These are phyloP conservation scores for Dichotomopilus funicola DNA, from an alignment of 2,329 filamentous ascomycete genomes.

Conservation along the genomic window DNA sequence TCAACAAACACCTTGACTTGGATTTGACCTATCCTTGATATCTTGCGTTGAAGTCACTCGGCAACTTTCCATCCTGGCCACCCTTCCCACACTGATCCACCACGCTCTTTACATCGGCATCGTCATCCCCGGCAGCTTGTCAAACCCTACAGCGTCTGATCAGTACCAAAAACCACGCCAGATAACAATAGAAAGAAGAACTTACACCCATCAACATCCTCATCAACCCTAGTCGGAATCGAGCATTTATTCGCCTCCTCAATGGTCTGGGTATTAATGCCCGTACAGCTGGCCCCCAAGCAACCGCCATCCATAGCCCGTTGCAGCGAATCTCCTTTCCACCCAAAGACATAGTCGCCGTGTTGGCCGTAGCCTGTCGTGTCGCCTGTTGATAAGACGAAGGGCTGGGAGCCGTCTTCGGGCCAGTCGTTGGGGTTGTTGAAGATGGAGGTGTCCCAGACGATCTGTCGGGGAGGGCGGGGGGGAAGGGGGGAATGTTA, in stretches of 20 bases:
- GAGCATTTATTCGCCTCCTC: neutral
- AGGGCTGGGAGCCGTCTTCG: conserved; percentile 1
- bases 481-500: neutral
- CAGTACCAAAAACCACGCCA: neutral
- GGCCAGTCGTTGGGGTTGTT: neutral
- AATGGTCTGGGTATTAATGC: conserved; percentile 1
- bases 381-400: conserved; percentile 2
- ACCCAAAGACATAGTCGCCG: conserved; percentile 6
- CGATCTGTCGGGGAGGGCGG: neutral
- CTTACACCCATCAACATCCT: conserved; percentile 7
- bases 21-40: no score
- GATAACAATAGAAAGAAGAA: neutral
- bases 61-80: no score
- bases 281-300: neutral
- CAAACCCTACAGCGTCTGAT: neutral
- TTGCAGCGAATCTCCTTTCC: conserved; percentile 4
- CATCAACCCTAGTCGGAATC: neutral
- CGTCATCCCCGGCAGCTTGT: conserved; percentile 1
- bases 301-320: conserved; percentile 4
- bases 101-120: neutral
- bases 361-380: conserved; percentile 4
- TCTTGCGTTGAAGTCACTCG: no score
- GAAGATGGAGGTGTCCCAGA: conserved; percentile 1
- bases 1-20: no score
- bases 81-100: no score